Conservation (phyloP, 2,329 filamentous ascomycete species). For the Talaromyces verruculosus region DNA sequence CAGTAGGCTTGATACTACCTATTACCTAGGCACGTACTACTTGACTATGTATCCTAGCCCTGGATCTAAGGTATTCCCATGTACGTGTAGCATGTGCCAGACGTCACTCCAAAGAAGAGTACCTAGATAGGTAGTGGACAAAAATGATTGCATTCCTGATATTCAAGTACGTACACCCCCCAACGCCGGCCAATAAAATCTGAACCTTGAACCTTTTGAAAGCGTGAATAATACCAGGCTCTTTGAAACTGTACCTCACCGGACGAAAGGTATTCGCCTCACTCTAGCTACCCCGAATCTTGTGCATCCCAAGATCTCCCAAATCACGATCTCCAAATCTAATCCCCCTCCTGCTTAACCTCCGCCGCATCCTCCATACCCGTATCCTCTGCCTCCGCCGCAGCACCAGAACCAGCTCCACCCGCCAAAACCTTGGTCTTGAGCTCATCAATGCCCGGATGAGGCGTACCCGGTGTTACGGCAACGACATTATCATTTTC, state of each 20-base stretch:
- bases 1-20: background rate
- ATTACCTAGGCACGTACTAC: background rate
- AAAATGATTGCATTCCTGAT: slow-evolving; percentile 1
- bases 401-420: slow-evolving; percentile 38
- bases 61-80: background rate
- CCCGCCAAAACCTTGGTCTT: slow-evolving; percentile 66
- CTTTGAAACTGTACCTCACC: background rate
- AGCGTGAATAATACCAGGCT: background rate
- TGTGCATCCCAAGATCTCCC: background rate
- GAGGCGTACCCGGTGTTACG: slow-evolving; percentile 71
- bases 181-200: slow-evolving; percentile 8
- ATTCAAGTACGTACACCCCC: slow-evolving; percentile 12
- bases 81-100: no score
- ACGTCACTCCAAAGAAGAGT: no score
- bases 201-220: background rate
- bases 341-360: slow-evolving; percentile 11
- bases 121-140: no score
- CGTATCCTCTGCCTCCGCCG: slow-evolving; percentile 33
- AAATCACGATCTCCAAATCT: slow-evolving; percentile 5
- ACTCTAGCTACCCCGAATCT: background rate
- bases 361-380: slow-evolving; percentile 36
- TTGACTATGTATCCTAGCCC: background rate
- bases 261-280: background rate
- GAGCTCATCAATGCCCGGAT: slow-evolving; percentile 58
- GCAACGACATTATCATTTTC: slow-evolving; percentile 86